Conservation (phyloP, 2,329 filamentous ascomycete genomes). For the Aspergillus sp. region DNA sequence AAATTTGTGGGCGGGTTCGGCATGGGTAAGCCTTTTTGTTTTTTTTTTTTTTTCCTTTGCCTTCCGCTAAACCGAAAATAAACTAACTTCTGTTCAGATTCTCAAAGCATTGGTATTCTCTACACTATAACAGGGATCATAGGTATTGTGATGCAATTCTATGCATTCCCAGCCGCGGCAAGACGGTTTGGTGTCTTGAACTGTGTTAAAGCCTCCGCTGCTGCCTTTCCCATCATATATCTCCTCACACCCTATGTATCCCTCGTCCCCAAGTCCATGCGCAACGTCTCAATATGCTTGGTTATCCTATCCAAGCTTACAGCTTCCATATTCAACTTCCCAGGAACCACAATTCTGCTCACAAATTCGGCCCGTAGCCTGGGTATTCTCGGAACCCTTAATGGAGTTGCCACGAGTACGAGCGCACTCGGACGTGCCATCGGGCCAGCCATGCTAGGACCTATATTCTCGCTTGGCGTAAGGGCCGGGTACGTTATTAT, state of each 20-base stretch:
- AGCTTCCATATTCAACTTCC: slow-evolving; percentile 80
- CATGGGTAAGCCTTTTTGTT: slow-evolving; percentile 38
- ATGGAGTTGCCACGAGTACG: slow-evolving; percentile 83
- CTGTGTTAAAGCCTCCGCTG: slow-evolving; percentile 67
- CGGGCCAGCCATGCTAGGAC: slow-evolving; percentile 74
- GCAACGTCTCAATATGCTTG: slow-evolving; percentile 61
- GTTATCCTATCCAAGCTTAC: slow-evolving; percentile 75
- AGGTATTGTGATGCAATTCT: slow-evolving; percentile 80
- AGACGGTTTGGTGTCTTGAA: slow-evolving; percentile 69
- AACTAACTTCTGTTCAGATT: slow-evolving; percentile 46
- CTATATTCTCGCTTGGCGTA: slow-evolving; percentile 73
- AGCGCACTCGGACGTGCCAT: slow-evolving; percentile 75
- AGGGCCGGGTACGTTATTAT: slow-evolving; percentile 73
- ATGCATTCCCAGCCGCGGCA: slow-evolving; percentile 77
- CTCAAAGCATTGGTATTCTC: slow-evolving; percentile 76
- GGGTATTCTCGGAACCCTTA: slow-evolving; percentile 78
- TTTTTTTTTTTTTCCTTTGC: slow-evolving; percentile 7
- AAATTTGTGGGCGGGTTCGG: slow-evolving; percentile 84
- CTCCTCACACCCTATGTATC: slow-evolving; percentile 78
- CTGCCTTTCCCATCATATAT: slow-evolving; percentile 73
- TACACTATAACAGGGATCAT: slow-evolving; percentile 80
- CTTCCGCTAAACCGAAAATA: background rate
- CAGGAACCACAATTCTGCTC: slow-evolving; percentile 83
- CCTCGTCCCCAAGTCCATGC: slow-evolving; percentile 54
- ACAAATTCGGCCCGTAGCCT: slow-evolving; percentile 81